These are phyloP conservation scores for Aspergillus fischeri DNA, from an alignment of 2,329 filamentous ascomycete species.

Conservation along the genomic window DNA sequence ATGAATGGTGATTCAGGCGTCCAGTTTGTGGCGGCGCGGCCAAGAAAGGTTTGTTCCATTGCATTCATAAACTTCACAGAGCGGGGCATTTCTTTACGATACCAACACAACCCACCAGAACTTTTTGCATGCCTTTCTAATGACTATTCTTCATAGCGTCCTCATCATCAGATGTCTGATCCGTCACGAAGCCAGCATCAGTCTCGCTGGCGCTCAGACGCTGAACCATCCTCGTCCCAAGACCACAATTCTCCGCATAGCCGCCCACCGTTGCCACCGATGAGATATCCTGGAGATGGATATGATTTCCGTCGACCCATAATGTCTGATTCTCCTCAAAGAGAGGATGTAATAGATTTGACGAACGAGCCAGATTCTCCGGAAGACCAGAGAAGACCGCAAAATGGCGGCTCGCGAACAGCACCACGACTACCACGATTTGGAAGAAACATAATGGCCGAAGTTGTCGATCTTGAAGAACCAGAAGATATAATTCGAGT, in stretches of 20 bases:
- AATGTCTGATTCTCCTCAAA: conserved; percentile 33
- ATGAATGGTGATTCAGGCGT: conserved; percentile 37
- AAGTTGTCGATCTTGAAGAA: conserved; percentile 41
- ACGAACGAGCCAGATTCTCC: conserved; percentile 43
- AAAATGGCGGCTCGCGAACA: not conserved
- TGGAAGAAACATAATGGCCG: conserved; percentile 33
- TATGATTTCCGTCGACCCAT: conserved; percentile 52
- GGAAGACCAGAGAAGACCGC: conserved; percentile 10
- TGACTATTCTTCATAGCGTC: conserved; percentile 21
- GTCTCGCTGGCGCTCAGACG: conserved; percentile 22
- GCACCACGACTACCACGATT: conserved; percentile 30
- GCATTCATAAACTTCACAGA: conserved; percentile 11
- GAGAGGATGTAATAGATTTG: conserved; percentile 43
- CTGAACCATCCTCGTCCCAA: conserved; percentile 21
- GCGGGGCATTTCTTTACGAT: conserved; percentile 18
- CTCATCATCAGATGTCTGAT: conserved; percentile 34
- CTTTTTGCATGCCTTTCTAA: not conserved
- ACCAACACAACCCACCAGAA: not conserved
- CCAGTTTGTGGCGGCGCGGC: conserved; percentile 34
- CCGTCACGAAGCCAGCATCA: conserved; percentile 23
- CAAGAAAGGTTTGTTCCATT: conserved; percentile 33
- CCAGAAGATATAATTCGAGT: conserved; percentile 10
- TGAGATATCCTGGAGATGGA: conserved; percentile 50
- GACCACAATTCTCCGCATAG: conserved; percentile 13
- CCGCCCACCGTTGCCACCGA: conserved; percentile 28